phyloP scores from a whole-genome alignment of 164 flowering plant species.

The Piper betle region DNA sequence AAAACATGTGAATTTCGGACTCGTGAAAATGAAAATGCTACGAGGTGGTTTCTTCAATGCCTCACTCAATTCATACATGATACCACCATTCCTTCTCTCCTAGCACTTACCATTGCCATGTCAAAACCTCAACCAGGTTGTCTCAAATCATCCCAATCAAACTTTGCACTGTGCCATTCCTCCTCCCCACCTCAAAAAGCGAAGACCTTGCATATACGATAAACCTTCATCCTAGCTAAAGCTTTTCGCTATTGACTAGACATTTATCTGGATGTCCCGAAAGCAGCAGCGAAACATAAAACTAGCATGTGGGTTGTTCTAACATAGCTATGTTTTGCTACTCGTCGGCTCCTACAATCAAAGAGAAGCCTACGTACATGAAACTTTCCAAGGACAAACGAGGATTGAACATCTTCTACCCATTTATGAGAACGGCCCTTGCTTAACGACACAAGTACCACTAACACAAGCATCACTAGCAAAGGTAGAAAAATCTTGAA shows the following conservation, averaged over 20 bases:
- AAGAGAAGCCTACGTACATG: too few species aligned
- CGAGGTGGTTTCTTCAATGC: slow-evolving; percentile 26
- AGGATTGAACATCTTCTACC: too few species aligned
- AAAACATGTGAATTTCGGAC: slow-evolving; percentile 36
- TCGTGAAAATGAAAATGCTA: slow-evolving; percentile 40
- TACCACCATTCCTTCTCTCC: background rate
- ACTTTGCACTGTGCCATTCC: background rate
- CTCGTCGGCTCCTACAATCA: too few species aligned
- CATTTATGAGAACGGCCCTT: background rate
- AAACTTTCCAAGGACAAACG: too few species aligned
- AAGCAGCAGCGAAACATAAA: too few species aligned
- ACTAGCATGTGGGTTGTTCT: too few species aligned
- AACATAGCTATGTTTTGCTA: too few species aligned
- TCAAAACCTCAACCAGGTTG: background rate
- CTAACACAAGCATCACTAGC: background rate
- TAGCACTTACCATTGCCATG: background rate
- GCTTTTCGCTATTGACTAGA: background rate
- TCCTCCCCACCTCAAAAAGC: background rate
- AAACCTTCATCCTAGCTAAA: background rate
- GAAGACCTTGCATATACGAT: background rate
- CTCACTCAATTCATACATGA: background rate
- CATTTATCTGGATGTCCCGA: too few species aligned
- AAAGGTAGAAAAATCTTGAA: background rate
- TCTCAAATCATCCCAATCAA: background rate
- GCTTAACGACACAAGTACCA: background rate